A percentile compares a stretch with the other conserved stretches of the same genome.
Conservation (phyloP, 441 rosid species). For the Gossypium laxum region DNA sequence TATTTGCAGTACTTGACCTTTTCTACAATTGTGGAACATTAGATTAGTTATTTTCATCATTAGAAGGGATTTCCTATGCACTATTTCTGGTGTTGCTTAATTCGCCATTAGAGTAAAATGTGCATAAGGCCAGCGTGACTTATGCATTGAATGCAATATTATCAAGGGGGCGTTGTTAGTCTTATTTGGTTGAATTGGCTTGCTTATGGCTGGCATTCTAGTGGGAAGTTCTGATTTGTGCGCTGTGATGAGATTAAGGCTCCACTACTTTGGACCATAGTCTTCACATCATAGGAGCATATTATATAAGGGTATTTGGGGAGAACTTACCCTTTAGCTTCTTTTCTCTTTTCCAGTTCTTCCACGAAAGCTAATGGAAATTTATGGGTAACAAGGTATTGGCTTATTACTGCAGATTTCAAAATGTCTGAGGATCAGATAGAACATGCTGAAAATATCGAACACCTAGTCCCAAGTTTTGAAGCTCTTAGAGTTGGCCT, state of each 20-base stretch:
- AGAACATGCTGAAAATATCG: slow-evolving; percentile 45
- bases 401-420: slow-evolving; percentile 38
- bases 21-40: neutral
- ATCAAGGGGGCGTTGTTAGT: neutral
- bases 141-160: neutral
- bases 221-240: neutral
- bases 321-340: neutral
- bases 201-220: neutral
- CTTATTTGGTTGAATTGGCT: neutral
- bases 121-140: neutral
- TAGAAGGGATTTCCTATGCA: neutral
- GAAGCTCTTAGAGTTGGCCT: slow-evolving; percentile 40
- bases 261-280: neutral
- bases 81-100: neutral
- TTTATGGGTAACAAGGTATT: neutral
- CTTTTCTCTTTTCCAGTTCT: neutral
- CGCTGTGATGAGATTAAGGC: neutral
- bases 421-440: slow-evolving; percentile 46
- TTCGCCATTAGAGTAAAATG: neutral
- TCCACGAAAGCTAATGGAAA: neutral
- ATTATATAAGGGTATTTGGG: neutral
- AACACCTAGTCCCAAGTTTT: slow-evolving; percentile 43
- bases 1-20: neutral
- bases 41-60: neutral
- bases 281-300: neutral